Base-by-base conservation (phyloP, 2,329 filamentous ascomycete species). In the Rhytidhysteron rufulum region DNA sequence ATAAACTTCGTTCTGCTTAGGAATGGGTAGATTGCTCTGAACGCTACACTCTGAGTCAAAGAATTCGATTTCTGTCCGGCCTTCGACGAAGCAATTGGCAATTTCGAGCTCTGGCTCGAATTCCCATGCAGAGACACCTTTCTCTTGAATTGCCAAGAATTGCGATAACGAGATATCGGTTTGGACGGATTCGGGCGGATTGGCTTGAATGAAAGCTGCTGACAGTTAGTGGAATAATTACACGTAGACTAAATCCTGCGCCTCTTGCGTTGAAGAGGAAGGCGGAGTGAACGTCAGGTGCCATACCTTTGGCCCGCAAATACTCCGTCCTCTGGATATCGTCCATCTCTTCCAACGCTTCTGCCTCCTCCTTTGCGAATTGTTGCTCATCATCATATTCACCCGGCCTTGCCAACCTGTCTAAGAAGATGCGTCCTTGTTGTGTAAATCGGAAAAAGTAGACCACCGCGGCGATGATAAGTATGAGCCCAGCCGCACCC, bases 71-170 rank as follows among this genome's bases (percentile, higher is more conserved):
- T 98, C 93, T 9, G 93, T 98, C 50, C 93, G 82, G 30, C 74
- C 91, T 68, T 98, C 91, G 49, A 98, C 93, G 62, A 98, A 98
- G 67, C 93, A 98, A 68, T 97, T 97, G 52, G 93, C 93, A 53
- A 97, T 96, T 68, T 98, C 93, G 25, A 97, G 72, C 66, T 98
- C 93, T n/a, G 93, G 93, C 66, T 97, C 93, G 58, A 98, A 98
- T 66, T 98, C 93, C 93, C 93, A 98, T 5, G 93, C 93, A 4
- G 93, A 95, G n/a, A 98, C 91, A 37, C 93, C 93, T 67, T 98
- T 98, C 72, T 98, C 93, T 71, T 98, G 93, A 51, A 98, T 98
- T 31, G 93, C 93, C 43, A 98, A 78, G 64, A 95, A 97, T 65
- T 98, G 93, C 25, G 93, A 97, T 49, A 98, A 72, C 17, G 93